A percentile compares a stretch with the other conserved stretches of the same genome.
Conservation (phyloP, 192 early-diverging fungal genomes). For the Allomyces macrogynus region DNA sequence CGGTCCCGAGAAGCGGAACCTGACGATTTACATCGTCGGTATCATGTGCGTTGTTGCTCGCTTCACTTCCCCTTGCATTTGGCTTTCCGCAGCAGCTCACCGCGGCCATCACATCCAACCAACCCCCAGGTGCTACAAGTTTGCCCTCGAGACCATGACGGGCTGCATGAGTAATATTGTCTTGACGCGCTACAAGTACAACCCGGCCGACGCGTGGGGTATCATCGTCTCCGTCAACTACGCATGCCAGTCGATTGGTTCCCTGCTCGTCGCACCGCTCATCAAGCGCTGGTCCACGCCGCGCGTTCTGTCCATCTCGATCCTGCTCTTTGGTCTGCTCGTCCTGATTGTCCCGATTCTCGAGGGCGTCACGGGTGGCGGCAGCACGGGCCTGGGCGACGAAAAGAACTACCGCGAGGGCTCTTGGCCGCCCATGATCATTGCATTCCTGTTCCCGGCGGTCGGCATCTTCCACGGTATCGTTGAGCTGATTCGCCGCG, state of each 20-base stretch:
- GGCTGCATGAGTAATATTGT: constrained; percentile 8
- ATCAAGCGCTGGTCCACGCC: constrained; percentile 19
- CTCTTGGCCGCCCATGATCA: constrained; percentile 13
- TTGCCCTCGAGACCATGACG: constrained; percentile 23
- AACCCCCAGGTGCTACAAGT: constrained; percentile 18
- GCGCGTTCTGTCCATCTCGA: constrained; percentile 18
- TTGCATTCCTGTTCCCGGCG: constrained; percentile 23
- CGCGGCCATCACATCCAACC: no score
- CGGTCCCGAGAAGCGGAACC: constrained; percentile 15
- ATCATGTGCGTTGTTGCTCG: constrained; percentile 16
- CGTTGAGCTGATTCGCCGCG: constrained; percentile 36
- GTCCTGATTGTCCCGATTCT: constrained; percentile 25
- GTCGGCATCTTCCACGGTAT: constrained; percentile 31
- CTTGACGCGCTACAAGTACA: constrained; percentile 1
- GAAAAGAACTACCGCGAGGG: constrained; percentile 10
- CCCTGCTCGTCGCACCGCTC: constrained; percentile 27
- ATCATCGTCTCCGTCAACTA: constrained; percentile 19
- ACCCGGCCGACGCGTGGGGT: constrained; percentile 2
- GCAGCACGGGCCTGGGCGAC: constrained; percentile 4
- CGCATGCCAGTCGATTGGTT: constrained; percentile 28
- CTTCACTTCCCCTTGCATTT: no score
- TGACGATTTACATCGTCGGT: constrained; percentile 28
- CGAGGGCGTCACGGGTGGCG: constrained; percentile 27
- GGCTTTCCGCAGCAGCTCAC: no score
- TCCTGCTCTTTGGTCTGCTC: constrained; percentile 19